Conservation (phyloP, 2,329 filamentous ascomycete genomes). For the Remersonia thermophila region DNA sequence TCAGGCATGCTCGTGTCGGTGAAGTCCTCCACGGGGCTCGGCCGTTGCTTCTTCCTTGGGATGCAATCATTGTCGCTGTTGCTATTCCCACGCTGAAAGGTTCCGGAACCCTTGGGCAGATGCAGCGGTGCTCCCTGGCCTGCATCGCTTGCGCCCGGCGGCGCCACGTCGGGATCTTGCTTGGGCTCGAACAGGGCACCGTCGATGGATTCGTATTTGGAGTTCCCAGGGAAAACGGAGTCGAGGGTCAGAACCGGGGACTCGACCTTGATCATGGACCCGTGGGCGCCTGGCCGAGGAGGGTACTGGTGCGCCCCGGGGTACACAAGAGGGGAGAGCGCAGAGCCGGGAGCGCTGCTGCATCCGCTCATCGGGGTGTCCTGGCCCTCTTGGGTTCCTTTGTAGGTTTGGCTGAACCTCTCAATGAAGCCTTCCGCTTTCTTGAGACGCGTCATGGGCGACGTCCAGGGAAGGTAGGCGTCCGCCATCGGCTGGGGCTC, state of each 20-base stretch:
- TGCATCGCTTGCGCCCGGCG: not conserved
- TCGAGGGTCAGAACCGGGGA: no score
- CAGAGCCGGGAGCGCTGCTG: no score
- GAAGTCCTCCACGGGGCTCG: slow-evolving; percentile 12
- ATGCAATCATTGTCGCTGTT: slow-evolving; percentile 7
- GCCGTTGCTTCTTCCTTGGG: slow-evolving; percentile 14
- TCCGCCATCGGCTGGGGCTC: slow-evolving; percentile 5
- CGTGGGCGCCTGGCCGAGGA: no score
- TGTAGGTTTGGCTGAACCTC: slow-evolving; percentile 17
- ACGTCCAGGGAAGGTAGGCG: slow-evolving; percentile 17
- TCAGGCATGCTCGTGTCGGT: slow-evolving; percentile 19
- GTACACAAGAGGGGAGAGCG: no score
- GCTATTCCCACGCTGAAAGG: slow-evolving; percentile 2
- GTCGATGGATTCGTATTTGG: not conserved
- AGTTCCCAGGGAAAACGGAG: not conserved
- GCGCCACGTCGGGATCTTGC: not conserved
- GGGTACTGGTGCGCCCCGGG: no score
- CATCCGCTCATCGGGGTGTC: no score
- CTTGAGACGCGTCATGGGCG: slow-evolving; percentile 16
- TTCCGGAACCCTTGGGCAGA: not conserved
- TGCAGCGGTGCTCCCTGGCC: not conserved
- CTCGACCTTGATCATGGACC: no score
- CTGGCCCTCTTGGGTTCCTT: not conserved
- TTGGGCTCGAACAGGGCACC: not conserved
- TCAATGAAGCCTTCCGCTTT: slow-evolving; percentile 19